A percentile compares a stretch with the other conserved stretches of the same genome.
Evolutionary conservation across 805 yeast genomes (phyloP).

Genomic region (Wickerhamomyces strasburgensis): DNA sequence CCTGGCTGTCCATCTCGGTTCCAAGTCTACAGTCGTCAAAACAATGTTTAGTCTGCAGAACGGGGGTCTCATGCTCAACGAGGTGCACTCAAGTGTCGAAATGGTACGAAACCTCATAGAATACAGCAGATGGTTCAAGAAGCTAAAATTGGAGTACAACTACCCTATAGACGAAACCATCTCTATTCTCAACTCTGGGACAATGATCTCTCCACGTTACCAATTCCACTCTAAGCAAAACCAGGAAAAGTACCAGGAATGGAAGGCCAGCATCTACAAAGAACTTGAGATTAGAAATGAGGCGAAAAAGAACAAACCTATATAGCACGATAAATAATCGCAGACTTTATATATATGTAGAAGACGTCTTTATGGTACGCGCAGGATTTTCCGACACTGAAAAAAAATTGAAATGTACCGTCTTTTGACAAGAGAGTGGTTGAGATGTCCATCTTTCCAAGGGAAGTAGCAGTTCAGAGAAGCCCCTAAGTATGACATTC

Average conservation of each 20-base stretch:
- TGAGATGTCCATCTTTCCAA: too few species aligned
- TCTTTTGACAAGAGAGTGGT: too few species aligned
- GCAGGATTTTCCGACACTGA: too few species aligned
- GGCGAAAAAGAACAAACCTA: neutral
- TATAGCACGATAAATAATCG: neutral
- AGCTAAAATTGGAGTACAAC: conserved; percentile 41
- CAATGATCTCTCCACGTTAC: conserved; percentile 30
- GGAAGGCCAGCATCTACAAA: conserved; percentile 1
- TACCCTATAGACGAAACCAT: conserved; percentile 24
- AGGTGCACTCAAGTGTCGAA: conserved; percentile 47
- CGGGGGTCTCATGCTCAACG: conserved; percentile 47
- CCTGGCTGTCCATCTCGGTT: conserved; percentile 43
- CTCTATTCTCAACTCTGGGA: conserved; percentile 21
- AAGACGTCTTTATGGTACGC: too few species aligned
- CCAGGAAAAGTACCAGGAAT: conserved; percentile 1
- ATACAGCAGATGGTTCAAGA: conserved; percentile 58
- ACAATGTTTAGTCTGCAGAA: conserved; percentile 48
- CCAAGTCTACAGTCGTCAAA: conserved; percentile 41
- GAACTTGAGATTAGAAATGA: neutral
- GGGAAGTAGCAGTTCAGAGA: too few species aligned
- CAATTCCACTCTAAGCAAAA: conserved; percentile 15
- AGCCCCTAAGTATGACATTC: too few species aligned
- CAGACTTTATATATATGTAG: too few species aligned
- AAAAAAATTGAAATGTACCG: too few species aligned
- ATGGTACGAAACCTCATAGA: conserved; percentile 50